Evolutionary conservation across 2,329 filamentous ascomycete genomes (phyloP), one percentile per base, ranked within the genome.

Genomic region (Stenocarpella maydis): DNA sequence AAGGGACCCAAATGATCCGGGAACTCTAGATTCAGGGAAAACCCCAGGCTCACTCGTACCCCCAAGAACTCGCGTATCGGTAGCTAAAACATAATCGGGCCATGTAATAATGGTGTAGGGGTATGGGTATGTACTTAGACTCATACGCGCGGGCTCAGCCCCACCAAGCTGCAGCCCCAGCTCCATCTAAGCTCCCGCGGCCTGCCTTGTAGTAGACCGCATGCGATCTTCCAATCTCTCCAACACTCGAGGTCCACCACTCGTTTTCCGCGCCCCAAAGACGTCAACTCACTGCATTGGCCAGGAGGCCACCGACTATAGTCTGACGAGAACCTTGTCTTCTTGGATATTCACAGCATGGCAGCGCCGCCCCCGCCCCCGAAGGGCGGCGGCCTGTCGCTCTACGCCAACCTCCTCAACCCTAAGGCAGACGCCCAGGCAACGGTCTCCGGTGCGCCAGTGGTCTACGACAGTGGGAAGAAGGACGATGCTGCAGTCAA

Each of bases 361-460:
- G 67, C 72, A 52, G 71, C 71, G 19, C 80, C 80, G 41, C 77
- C 83, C 26, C 80, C 82, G 49, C 82, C 82, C 53, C 80, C 80
- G 15, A 77, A 79, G 55, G 80, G 83, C 68, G 80, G 83, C 69
- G 81, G 86, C 69, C 83, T 94, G 73, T 95, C 93, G 21, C 88
- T 97, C 6, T 97, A 97, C 78, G 94, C 93, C 67, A 93, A 97
- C 78, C 87, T 97, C 52, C 88, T 96, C 72, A 91, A 93, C 75
- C 83, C 88, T 24, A 81, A 84, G 55, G 75, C 79, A 72, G 79
- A 81, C 69, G 74, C 82, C 43, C 75, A 85, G 2, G 82, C 86
- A n/a, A 92, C 91, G n/a, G 93, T 95, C 74, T 93, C 92, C 19
- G 88, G 91, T 74, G 91, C 88, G 1, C 92, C 93, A 0, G 89